Evolutionary conservation across 129 eudicot genomes (phyloP), one percentile per base, ranked within the genome.

Genomic region (sunflower (Helianthus annuus)): DNA sequence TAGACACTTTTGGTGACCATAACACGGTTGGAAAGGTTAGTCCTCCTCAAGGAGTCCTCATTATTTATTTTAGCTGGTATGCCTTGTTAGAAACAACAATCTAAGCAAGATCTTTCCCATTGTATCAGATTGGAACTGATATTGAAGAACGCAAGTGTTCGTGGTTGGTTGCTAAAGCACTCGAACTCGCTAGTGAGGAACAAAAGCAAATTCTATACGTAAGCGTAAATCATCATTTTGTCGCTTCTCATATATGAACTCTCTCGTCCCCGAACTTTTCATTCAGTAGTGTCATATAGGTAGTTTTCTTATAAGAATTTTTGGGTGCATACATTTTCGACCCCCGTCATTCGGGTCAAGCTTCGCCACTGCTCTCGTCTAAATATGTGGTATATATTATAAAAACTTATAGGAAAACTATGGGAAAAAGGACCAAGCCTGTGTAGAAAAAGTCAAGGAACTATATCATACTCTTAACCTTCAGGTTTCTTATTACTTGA

Each of bases 131-230:
- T 79, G 97, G 97, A 64, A 81, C 88, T 5, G 94, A 87, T 77
- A 90, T 87, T n/a, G 86, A 90, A 78, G 87, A 87, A 45, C 79
- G 69, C 64, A 90, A 90, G 83, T 90, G 97, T 85, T 85, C 97
- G 2, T 90, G 97, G 97, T 59, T 90, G 80, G 87, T 87, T 45
- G 95, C 80, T 54, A 86, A 89, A 79, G 90, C 96, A 36, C 70
- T 89, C 13, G 85, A 84, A 79, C 92, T 86, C 54, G 68, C 87
- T 24, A 75, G 83, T 6, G 85, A 87, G 60, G 87, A 90, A 15
- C 97, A 90, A 49, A 87, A 77, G 86, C 79, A 85, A 64, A 16
- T 83, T 39, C 69, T 90, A 36, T 17, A 58, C 57, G 97, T 85
- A 78, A 81, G 86, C 59, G 24, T 15, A 2, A 36, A 7, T 46